phyloP scores from a whole-genome alignment of 805 yeast genomes.

The Geotrichum ghanense region DNA sequence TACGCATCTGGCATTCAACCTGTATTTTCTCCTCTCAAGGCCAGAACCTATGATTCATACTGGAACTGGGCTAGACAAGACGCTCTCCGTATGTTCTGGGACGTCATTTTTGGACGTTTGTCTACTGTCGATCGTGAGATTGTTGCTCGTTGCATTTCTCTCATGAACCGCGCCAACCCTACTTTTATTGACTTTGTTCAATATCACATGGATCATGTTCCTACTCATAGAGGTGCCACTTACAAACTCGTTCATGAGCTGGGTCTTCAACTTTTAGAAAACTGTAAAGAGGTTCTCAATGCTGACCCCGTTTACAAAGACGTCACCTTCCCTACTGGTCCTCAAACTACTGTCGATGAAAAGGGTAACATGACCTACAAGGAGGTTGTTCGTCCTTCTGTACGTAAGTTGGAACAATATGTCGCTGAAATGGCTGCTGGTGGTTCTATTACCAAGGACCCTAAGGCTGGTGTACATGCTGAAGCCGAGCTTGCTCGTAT shows the following conservation, averaged over 20 bases:
- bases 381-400: constrained; percentile 81
- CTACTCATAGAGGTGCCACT: constrained; percentile 82
- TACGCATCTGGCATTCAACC: constrained; percentile 89
- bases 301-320: constrained; percentile 91
- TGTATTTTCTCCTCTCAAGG: constrained; percentile 81
- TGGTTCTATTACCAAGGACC: constrained; percentile 68
- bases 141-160: constrained; percentile 89
- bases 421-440: constrained; percentile 96
- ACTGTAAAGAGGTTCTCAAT: constrained; percentile 77
- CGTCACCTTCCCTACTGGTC: constrained; percentile 89
- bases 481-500: constrained; percentile 77
- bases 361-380: constrained; percentile 79
- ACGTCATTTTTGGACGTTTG: constrained; percentile 88
- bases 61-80: constrained; percentile 99
- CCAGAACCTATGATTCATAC: constrained; percentile 92
- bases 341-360: constrained; percentile 76
- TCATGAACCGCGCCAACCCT: constrained; percentile 95
- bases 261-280: constrained; percentile 90
- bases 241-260: constrained; percentile 80
- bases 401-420: constrained; percentile 90
- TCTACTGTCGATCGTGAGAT: constrained; percentile 91
- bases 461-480: constrained; percentile 39
- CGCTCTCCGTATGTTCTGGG: constrained; percentile 83
- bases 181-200: constrained; percentile 94
- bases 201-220: constrained; percentile 76